A percentile compares a stretch with the other conserved stretches of the same genome.
Conservation (phyloP, 2,329 filamentous ascomycete genomes). For the Drechslerella stenobrocha region DNA sequence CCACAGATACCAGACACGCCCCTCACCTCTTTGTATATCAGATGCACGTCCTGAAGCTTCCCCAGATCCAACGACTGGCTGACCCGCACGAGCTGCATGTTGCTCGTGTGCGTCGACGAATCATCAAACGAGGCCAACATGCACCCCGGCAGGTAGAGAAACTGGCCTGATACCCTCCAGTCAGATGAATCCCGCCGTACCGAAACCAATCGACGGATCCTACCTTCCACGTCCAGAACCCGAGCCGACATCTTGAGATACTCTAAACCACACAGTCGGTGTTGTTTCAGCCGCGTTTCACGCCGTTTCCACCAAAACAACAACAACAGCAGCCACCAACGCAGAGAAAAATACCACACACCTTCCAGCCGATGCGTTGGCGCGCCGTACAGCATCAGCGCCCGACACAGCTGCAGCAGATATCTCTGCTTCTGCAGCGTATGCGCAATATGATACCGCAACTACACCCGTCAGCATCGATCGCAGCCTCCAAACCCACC, state of each 20-base stretch:
- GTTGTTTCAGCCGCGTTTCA: no score
- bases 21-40: conserved; percentile 70
- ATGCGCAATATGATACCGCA: conserved; percentile 66
- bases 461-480: conserved; percentile 55
- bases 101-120: conserved; percentile 71
- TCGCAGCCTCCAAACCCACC: no score
- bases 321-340: no score
- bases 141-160: conserved; percentile 84
- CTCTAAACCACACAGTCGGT: conserved; percentile 56
- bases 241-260: conserved; percentile 88
- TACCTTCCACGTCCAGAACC: conserved; percentile 78
- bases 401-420: conserved; percentile 78
- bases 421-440: conserved; percentile 81
- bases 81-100: conserved; percentile 73
- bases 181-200: background rate
- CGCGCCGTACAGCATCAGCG: conserved; percentile 85
- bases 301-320: background rate
- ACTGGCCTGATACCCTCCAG: no score
- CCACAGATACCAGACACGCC: background rate
- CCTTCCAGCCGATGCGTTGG: conserved; percentile 85
- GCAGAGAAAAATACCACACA: no score
- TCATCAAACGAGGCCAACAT: conserved; percentile 95
- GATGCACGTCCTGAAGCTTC: conserved; percentile 72
- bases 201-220: background rate
- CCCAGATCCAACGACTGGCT: conserved; percentile 72